Evolutionary conservation across 2,329 filamentous ascomycete genomes (phyloP).

Genomic region (Colletotrichum tanaceti): DNA sequence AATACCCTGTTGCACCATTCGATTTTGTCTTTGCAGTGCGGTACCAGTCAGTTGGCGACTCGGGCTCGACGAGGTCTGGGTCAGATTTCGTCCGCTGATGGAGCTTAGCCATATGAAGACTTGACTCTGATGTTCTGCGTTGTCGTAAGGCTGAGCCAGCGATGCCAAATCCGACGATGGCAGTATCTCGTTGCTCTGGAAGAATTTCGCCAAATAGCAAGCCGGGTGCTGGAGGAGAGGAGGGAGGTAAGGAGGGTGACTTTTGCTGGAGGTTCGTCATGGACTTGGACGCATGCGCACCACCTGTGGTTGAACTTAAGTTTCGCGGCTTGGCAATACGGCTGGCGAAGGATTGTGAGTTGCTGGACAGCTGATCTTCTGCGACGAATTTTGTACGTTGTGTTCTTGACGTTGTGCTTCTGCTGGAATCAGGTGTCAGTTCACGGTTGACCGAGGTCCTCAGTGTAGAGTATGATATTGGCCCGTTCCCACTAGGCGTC

Average conservation of each 20-base stretch:
- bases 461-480: conserved; percentile 55
- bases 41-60: conserved; percentile 77
- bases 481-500: conserved; percentile 40
- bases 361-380: conserved; percentile 65
- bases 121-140: conserved; percentile 79
- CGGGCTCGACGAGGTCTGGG: conserved; percentile 66
- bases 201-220: conserved; percentile 82
- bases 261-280: conserved; percentile 50
- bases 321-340: conserved; percentile 66
- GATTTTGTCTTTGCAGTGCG: conserved; percentile 50
- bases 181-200: conserved; percentile 65
- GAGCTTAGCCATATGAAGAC: conserved; percentile 63
- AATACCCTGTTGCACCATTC: conserved; percentile 36
- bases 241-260: conserved; percentile 41
- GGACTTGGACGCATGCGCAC: conserved; percentile 51
- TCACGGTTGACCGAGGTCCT: conserved; percentile 53
- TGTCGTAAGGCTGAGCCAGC: conserved; percentile 57
- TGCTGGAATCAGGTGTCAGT: conserved; percentile 44
- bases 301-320: conserved; percentile 45
- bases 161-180: conserved; percentile 71
- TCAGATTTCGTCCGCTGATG: conserved; percentile 68
- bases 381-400: conserved; percentile 61
- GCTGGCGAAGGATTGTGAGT: conserved; percentile 69
- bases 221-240: conserved; percentile 56
- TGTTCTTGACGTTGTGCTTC: conserved; percentile 41